phyloP scores from a whole-genome alignment of 208 protist species.

The Crithidia expoeki region DNA sequence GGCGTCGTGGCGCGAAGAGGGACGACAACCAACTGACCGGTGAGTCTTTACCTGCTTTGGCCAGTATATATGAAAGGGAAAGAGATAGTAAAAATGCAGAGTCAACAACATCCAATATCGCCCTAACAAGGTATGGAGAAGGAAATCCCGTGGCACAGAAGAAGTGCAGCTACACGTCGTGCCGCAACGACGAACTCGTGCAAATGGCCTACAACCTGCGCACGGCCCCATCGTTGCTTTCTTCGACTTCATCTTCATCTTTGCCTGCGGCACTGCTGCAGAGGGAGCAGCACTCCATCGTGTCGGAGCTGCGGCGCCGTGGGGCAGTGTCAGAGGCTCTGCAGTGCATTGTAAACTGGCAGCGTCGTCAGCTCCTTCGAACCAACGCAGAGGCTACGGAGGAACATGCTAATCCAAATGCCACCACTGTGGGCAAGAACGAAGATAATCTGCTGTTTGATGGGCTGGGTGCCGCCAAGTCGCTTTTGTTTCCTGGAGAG shows the following conservation, averaged over 20 bases:
- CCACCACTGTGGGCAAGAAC: not conserved
- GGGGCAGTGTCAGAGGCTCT: conserved; percentile 36
- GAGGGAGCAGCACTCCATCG: conserved; percentile 21
- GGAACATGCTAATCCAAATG: not conserved
- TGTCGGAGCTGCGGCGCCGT: conserved; percentile 32
- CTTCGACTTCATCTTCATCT: not conserved
- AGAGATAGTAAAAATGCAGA: too few species aligned
- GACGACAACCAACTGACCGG: not conserved
- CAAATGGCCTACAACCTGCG: conserved; percentile 28
- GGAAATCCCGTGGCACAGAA: not conserved
- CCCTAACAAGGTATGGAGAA: not conserved
- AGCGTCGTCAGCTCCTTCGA: conserved; percentile 37
- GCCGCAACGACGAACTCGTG: conserved; percentile 22
- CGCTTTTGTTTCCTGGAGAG: conserved; percentile 34
- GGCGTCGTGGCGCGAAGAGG: not conserved
- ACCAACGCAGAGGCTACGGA: conserved; percentile 8
- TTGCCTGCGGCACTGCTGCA: not conserved
- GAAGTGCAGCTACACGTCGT: conserved; percentile 6
- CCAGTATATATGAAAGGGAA: too few species aligned
- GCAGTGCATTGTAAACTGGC: conserved; percentile 81
- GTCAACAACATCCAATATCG: not conserved
- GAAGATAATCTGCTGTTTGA: conserved; percentile 32
- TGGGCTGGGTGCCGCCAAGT: conserved; percentile 39
- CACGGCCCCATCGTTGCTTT: not conserved
- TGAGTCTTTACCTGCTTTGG: not conserved